Evolutionary conservation across 2,329 filamentous ascomycete genomes (phyloP).

Genomic region (Neophaeococcomyces mojaviensis): DNA sequence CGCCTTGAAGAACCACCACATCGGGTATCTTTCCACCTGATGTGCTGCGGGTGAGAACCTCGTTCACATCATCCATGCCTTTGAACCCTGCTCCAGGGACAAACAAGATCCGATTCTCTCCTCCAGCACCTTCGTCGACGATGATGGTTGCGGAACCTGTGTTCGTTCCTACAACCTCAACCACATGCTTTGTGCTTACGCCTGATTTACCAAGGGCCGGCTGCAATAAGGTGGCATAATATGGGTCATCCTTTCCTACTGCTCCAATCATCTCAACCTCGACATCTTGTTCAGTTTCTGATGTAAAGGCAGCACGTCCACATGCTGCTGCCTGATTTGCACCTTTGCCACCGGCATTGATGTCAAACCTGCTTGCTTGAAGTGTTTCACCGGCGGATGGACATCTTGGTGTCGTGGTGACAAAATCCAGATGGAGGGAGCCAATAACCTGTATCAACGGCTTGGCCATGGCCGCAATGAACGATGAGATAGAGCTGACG

Average conservation of each 20-base stretch:
- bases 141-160: constrained; percentile 70
- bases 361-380: constrained; percentile 67
- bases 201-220: constrained; percentile 53
- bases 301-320: constrained; percentile 59
- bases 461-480: constrained; percentile 11
- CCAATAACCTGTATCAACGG: constrained; percentile 72
- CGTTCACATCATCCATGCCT: constrained; percentile 33
- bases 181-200: constrained; percentile 53
- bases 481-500: too few relatives aligned
- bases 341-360: constrained; percentile 84
- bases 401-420: constrained; percentile 77
- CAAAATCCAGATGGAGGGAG: constrained; percentile 90
- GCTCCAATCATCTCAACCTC: constrained; percentile 65
- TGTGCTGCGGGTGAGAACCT: constrained; percentile 33
- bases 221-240: constrained; percentile 56
- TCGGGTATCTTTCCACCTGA: constrained; percentile 42
- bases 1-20: constrained; percentile 69
- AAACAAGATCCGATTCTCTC: constrained; percentile 68
- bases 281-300: constrained; percentile 26
- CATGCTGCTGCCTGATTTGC: constrained; percentile 92
- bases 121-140: constrained; percentile 62
- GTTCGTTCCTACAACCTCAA: constrained; percentile 38
- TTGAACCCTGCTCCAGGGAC: constrained; percentile 61
- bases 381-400: constrained; percentile 82
- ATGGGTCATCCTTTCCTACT: constrained; percentile 55